Evolutionary conservation across 176 grass and related monocot genomes (phyloP), one percentile per base, ranked within the genome.

Genomic region (Oryza glaberrima): DNA sequence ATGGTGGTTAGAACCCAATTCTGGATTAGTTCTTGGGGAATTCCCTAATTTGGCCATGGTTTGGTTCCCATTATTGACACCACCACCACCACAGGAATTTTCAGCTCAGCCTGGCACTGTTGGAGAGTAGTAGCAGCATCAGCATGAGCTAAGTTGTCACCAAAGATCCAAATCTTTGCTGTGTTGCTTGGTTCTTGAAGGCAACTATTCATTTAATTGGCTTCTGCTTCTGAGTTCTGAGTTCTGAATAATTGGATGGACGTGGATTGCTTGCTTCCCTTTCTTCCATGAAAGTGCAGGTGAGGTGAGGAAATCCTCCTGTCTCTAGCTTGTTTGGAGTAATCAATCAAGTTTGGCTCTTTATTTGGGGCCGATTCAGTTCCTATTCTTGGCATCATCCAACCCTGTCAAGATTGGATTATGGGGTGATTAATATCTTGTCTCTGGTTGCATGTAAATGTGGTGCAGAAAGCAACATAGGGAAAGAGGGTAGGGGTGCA

Each of bases 381-480:
- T 76, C 89, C 76, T 64, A 78, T 74, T 78, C 76, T 76, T 76
- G 84, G 75, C 84, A 87, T 87, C 76, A 69, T 86, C 72, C 80
- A 74, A 11, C 15, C n/a, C 46, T 56, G 88, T 4, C 64, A 77
- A 49, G 17, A 47, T 41, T 73, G 84, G 88, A 83, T 90, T 90
- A 87, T 90, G 88, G 84, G 88, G 72, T 70, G 51, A 84, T 91
- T 80, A 87, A 79, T 78, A 79, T 84, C 64, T 84, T 70, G 49
- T 83, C 83, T 51, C 19, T 20, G 76, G 22, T 26, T 26, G 84
- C 84, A 75, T 87, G 76, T 40, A 90, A 65, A 75, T 90, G 76
- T 80, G 70, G 84, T 58, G 80, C 80, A 87, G 43, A 87, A 90
- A 90, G 80, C 89, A 83, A 90, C 84, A 76, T 79, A n/a, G 63